Evolutionary conservation across 2,329 filamentous ascomycete genomes (phyloP), one percentile per base, ranked within the genome.

Genomic region (Calonectria montana): DNA sequence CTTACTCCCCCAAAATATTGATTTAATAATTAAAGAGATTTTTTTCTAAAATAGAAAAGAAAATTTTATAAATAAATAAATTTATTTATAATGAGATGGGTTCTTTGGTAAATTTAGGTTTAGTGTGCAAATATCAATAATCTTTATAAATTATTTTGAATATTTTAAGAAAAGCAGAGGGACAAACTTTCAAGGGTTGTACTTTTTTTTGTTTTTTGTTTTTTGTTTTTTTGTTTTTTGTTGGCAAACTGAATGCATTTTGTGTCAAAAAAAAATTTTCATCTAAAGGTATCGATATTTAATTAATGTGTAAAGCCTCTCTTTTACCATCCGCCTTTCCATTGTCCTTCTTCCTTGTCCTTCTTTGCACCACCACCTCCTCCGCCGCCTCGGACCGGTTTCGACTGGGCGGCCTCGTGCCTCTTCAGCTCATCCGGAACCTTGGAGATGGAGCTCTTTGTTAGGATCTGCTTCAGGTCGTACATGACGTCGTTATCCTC

Each of bases 401-500:
- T 96, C 80, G 95, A 94, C 85, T 98, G 95, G n/a, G 96, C 94
- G 1, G 94, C 93, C 84, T 97, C 95, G 81, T 98, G 96, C 77
- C 96, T 92, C 80, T 94, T 89, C 76, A 98, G 84, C 83, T 98
- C 97, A 76, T 99, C 97, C 0, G 97, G 96, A 29, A 99, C 94
- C 81, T 94, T 93, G 2, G 93, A 96, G 25, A 98, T 94, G 13
- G 91, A 88, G 74, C 94, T 97, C 90, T 98, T 98, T 80, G 90
- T 92, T 37, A 99, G 90, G 91, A 99, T 98, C 87, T 98, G 95
- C 85, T 95, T 96, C 74, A 99, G 87, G 81, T 99, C 97, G 83
- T 97, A 98, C 89, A 98, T 87, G 27, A 96, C 93, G 82, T 98
- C 97, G 1, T 90, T 82, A 85, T 99, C 97, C 85, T 98, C 97